Percentiles rank a stretch among this genome's conserved stretches.
Conservation (phyloP, 495 filamentous ascomycete genomes). For the Aspergillus sclerotiicarbonarius region DNA sequence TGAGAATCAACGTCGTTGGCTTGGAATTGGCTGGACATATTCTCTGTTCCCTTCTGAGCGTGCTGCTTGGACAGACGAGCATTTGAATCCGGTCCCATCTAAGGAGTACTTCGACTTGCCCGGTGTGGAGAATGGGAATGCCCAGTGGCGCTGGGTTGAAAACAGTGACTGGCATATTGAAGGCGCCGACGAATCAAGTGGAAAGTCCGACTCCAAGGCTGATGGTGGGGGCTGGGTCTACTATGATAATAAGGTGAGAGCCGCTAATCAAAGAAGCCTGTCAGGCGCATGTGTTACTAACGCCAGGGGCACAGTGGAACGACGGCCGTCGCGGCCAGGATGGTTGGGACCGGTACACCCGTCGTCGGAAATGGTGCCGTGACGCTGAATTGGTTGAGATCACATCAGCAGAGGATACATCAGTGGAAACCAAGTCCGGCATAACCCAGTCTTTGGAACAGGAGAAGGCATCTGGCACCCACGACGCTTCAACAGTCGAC, state of each 20-base stretch:
- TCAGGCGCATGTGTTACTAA: background rate
- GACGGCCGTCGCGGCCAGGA: constrained; percentile 85
- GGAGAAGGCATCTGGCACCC: constrained; percentile 22
- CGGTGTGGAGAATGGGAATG: constrained; percentile 75
- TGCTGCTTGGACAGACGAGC: constrained; percentile 91
- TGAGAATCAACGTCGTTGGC: constrained; percentile 95
- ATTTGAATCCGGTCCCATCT: constrained; percentile 73
- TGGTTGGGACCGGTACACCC: constrained; percentile 93
- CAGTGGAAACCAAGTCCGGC: constrained; percentile 28
- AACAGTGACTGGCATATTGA: constrained; percentile 86
- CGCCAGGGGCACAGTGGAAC: constrained; percentile 65
- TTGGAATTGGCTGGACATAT: constrained; percentile 92
- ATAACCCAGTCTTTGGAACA: constrained; percentile 33
- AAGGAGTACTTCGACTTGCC: constrained; percentile 85
- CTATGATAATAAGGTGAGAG: constrained; percentile 90
- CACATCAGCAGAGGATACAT: constrained; percentile 34
- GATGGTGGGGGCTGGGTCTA: constrained; percentile 88
- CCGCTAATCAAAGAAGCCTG: background rate
- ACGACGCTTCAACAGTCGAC: constrained; percentile 22
- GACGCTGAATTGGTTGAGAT: constrained; percentile 92
- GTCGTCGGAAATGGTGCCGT: constrained; percentile 91
- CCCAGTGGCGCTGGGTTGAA: constrained; percentile 86
- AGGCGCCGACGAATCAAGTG: constrained; percentile 56
- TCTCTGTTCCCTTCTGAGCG: constrained; percentile 87
- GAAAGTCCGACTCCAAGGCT: constrained; percentile 37